These are phyloP conservation scores for Debaryomycetaceae sp. DNA, from an alignment of 1,139 yeast species.

Conservation along the genomic window DNA sequence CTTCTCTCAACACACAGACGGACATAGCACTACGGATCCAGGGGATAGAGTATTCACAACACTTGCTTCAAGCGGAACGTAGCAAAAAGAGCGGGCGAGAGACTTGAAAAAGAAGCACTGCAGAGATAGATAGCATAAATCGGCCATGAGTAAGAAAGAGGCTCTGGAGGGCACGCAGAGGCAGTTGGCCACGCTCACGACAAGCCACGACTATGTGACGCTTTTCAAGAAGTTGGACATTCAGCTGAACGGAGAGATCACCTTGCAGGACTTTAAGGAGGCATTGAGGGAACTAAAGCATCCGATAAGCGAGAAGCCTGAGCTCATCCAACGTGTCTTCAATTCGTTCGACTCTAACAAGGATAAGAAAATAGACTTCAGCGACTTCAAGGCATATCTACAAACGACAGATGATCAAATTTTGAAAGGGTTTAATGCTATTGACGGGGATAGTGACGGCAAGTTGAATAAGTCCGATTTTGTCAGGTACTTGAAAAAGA, in stretches of 20 bases:
- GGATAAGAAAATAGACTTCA: constrained; percentile 54
- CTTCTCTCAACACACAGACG: neutral
- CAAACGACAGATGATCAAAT: constrained; percentile 67
- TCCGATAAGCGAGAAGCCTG: constrained; percentile 65
- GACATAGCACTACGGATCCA: neutral
- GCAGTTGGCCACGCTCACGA: neutral
- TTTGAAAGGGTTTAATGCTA: constrained; percentile 59
- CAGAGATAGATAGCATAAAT: neutral
- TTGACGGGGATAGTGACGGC: constrained; percentile 80
- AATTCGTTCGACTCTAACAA: constrained; percentile 54
- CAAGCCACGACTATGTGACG: constrained; percentile 20
- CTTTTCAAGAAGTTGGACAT: constrained; percentile 51
- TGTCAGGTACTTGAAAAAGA: constrained; percentile 53
- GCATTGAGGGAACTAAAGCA: constrained; percentile 57
- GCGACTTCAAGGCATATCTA: constrained; percentile 61
- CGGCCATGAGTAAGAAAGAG: neutral
- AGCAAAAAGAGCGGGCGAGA: neutral
- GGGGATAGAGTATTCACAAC: neutral
- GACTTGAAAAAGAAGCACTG: neutral
- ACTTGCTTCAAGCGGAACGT: neutral
- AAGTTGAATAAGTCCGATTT: constrained; percentile 64
- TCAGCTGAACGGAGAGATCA: constrained; percentile 51
- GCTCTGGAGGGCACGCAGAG: neutral
- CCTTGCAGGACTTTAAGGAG: constrained; percentile 49
- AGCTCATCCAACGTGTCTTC: constrained; percentile 54